These are phyloP conservation scores for Paramecium primaurelia DNA, from an alignment of 73 alveolate genomes.

Conservation along the genomic window DNA sequence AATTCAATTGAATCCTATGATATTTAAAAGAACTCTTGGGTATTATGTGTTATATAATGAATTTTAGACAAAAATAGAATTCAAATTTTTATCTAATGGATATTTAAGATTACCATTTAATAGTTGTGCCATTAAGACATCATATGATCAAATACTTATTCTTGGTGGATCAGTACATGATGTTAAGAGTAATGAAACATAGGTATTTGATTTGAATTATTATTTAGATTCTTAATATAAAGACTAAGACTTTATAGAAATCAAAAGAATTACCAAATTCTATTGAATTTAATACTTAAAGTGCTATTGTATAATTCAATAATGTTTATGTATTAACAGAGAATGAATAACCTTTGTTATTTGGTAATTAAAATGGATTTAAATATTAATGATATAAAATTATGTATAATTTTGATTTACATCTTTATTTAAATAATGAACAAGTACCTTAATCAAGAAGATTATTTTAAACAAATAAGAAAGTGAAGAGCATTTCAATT, in stretches of 20 bases:
- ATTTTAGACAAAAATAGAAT: not conserved
- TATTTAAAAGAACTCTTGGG: not conserved
- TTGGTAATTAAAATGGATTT: slow-evolving; percentile 17
- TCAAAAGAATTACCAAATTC: not conserved
- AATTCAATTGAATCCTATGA: slow-evolving; percentile 9
- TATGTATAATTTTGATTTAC: slow-evolving; percentile 15
- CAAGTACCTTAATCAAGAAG: not conserved
- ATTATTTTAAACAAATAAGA: not conserved
- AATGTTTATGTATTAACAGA: not conserved
- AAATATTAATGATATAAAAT: not conserved
- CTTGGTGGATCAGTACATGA: slow-evolving; percentile 33
- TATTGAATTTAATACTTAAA: not conserved
- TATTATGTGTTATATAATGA: not conserved
- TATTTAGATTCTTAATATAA: not conserved
- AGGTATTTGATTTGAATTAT: not conserved
- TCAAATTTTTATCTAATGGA: not conserved
- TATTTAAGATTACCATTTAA: slow-evolving; percentile 30
- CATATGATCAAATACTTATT: not conserved
- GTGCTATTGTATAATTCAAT: not conserved
- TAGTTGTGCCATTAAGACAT: not conserved
- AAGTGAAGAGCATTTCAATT: not conserved
- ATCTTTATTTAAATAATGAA: not conserved
- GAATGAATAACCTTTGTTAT: not conserved
- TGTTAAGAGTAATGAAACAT: slow-evolving; percentile 12
- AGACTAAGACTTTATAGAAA: not conserved